phyloP scores from a whole-genome alignment of 2,329 filamentous ascomycete species.

The Talaromyces piceae region DNA sequence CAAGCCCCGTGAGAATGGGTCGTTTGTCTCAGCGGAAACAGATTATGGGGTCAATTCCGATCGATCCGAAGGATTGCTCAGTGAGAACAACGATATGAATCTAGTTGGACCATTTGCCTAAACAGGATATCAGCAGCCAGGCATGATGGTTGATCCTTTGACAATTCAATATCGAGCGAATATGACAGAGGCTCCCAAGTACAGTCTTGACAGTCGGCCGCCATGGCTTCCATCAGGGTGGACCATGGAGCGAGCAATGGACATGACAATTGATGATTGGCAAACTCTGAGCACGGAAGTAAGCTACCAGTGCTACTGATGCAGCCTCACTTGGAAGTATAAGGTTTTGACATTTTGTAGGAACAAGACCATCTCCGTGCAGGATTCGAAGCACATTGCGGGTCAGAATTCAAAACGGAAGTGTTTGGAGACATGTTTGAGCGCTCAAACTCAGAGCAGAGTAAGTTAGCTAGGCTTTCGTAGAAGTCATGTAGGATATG shows the following conservation, averaged over 20 bases:
- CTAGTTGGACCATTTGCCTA: background rate
- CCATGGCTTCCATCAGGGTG: conserved; percentile 1
- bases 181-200: conserved; percentile 7
- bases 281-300: background rate
- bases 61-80: background rate
- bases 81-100: background rate
- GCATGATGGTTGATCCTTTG: conserved; percentile 5
- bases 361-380: conserved; percentile 7
- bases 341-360: conserved; percentile 1
- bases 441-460: background rate
- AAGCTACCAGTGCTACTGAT: background rate
- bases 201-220: conserved; percentile 4
- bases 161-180: conserved; percentile 6
- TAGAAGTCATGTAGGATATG: too few relatives aligned
- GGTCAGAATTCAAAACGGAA: conserved; percentile 8
- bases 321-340: too few relatives aligned
- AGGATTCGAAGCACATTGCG: conserved; percentile 6
- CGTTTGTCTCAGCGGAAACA: conserved; percentile 3
- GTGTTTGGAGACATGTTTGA: conserved; percentile 4
- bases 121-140: background rate
- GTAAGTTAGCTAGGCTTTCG: background rate
- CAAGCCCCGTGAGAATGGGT: conserved; percentile 4
- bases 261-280: conserved; percentile 6
- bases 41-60: conserved; percentile 1
- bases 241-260: conserved; percentile 6